A percentile compares a stretch with the other conserved stretches of the same genome.
phyloP scores from a whole-genome alignment of 768 basidiomycete species.

The Glaciozyma antarctica region DNA sequence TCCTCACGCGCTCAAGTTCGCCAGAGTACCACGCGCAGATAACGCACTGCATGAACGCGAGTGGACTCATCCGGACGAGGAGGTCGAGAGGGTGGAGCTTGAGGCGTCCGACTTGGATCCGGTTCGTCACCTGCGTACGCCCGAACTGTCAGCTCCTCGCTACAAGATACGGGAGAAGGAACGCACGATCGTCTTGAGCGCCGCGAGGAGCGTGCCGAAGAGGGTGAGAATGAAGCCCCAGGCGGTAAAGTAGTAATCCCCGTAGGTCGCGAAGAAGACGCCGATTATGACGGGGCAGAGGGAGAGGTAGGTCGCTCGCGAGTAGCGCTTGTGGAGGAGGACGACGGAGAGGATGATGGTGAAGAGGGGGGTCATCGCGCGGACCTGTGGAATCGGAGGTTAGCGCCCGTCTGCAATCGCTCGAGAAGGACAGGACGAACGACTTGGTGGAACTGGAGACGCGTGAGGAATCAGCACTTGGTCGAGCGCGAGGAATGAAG shows the following conservation, averaged over 20 bases:
- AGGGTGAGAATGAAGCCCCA: slow-evolving; percentile 81
- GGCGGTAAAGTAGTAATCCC: slow-evolving; percentile 84
- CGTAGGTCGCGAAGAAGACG: slow-evolving; percentile 77
- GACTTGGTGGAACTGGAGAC: slow-evolving; percentile 82
- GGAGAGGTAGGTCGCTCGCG: slow-evolving; percentile 55
- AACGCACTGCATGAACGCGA: slow-evolving; percentile 81
- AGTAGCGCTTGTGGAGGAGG: slow-evolving; percentile 57
- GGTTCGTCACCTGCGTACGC: neutral
- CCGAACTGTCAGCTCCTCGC: neutral
- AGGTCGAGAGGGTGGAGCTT: slow-evolving; percentile 70
- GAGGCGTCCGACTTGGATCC: slow-evolving; percentile 42
- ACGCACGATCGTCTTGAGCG: slow-evolving; percentile 70
- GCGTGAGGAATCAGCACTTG: neutral
- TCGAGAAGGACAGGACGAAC: slow-evolving; percentile 40
- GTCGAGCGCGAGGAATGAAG: neutral
- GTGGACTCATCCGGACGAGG: slow-evolving; percentile 77
- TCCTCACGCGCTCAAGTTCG: slow-evolving; percentile 59
- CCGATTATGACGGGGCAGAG: slow-evolving; percentile 78
- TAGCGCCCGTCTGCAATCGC: too few species aligned
- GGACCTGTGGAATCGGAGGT: slow-evolving; percentile 32
- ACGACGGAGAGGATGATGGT: slow-evolving; percentile 66
- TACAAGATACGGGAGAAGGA: slow-evolving; percentile 36
- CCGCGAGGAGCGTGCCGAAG: slow-evolving; percentile 79
- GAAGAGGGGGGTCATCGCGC: slow-evolving; percentile 85
- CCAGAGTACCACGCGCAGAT: slow-evolving; percentile 67